Base-by-base conservation (phyloP, 352 stramenopile genomes). In the Globisporangium takayamanum region DNA sequence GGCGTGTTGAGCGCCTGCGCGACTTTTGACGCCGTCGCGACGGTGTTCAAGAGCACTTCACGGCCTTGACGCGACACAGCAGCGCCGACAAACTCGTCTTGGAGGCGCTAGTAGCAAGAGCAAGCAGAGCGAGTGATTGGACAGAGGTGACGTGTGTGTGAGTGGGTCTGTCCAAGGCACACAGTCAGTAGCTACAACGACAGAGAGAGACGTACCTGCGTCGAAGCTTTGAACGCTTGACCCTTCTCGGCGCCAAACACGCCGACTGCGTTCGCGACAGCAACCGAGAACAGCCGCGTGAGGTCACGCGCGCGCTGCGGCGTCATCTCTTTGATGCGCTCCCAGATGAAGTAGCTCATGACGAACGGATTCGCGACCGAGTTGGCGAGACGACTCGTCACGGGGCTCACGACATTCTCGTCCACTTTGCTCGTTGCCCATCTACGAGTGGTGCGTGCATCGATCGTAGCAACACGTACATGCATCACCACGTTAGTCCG, bases 281-380 rank as follows among this genome's bases (percentile, higher is more conserved):
- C 75, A 16, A 69, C 73, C n/a, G 78, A 74, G 11, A 90, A 41
- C 42, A 92, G 60, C 16, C 83, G 78, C 69, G 77, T 80, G 37
- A 89, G 55, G 57, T 92, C 80, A 50, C 80, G 75, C 48, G 82
- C 78, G 45, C 80, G 80, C 68, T 89, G 80, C 49, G 82, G 82
- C 46, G 82, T 87, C 57, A 88, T 70, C n/a, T 62, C 71, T 69
- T 92, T 90, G 45, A 90, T 64, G 47, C 67, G 73, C 42, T 89
- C 69, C 82, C 80, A 92, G 15, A 92, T 66, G 39, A 88, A 61
- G 50, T 80, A 82, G 62, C 78, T 92, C 54, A 88, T 68, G 49
- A 92, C 80, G 46, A 84, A 77, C 25, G 82, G 82, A 45, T 92
- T 92, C 53, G 66, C 76, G 59, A 89, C 75, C n/a, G 82, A 92